phyloP scores from a whole-genome alignment of 768 basidiomycete species.

The Termitomyces sp. region DNA sequence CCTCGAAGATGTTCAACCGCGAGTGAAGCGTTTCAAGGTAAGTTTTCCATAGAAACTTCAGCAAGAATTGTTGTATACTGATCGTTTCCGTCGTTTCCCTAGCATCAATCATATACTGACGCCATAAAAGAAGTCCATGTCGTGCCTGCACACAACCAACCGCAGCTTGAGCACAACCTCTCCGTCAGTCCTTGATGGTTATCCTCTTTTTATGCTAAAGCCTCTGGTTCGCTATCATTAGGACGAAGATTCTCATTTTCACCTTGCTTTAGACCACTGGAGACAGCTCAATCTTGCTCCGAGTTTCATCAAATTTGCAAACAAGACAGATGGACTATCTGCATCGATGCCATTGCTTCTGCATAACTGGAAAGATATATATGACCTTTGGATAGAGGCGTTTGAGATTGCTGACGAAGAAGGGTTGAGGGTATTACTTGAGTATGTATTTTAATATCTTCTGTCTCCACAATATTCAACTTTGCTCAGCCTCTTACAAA shows the following conservation, averaged over 20 bases:
- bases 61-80: neutral
- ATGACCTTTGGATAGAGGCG: slow-evolving; percentile 58
- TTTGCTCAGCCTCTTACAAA: slow-evolving; percentile 61
- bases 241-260: slow-evolving; percentile 80
- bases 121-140: slow-evolving; percentile 67
- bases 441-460: slow-evolving; percentile 45
- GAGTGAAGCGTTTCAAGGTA: slow-evolving; percentile 51
- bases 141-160: slow-evolving; percentile 55
- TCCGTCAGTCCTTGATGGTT: slow-evolving; percentile 34
- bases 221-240: slow-evolving; percentile 19
- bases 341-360: slow-evolving; percentile 77
- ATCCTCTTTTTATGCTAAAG: neutral
- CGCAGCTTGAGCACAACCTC: slow-evolving; percentile 57
- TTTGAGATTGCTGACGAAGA: slow-evolving; percentile 64
- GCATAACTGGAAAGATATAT: slow-evolving; percentile 71
- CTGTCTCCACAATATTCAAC: slow-evolving; percentile 1
- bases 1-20: slow-evolving; percentile 22
- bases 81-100: neutral
- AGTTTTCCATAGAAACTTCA: neutral
- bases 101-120: slow-evolving; percentile 75
- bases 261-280: slow-evolving; percentile 69
- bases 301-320: slow-evolving; percentile 66
- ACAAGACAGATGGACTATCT: slow-evolving; percentile 53
- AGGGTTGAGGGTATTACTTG: slow-evolving; percentile 65
- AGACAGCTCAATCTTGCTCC: slow-evolving; percentile 76